Conservation (phyloP, 257 asterid species). For the Linderniella brevidens region DNA sequence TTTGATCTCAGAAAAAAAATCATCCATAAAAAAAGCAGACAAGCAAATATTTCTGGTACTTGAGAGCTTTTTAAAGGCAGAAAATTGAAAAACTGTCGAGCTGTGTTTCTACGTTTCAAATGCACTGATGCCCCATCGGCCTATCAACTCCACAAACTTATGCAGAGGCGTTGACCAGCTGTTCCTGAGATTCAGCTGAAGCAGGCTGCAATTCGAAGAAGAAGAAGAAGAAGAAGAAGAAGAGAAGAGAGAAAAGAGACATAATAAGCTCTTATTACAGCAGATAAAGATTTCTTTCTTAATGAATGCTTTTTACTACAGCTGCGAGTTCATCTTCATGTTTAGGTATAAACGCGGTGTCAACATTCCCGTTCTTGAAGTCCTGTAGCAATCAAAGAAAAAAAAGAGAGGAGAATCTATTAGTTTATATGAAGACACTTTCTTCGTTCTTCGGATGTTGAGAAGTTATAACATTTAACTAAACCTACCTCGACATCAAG, state of each 20-base stretch:
- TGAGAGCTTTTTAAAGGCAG: too few species aligned
- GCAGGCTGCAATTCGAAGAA: constrained; percentile 31
- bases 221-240: constrained; percentile 3
- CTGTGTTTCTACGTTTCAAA: too few species aligned
- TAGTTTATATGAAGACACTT: too few species aligned
- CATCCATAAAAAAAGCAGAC: too few species aligned
- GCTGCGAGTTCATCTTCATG: constrained; percentile 88
- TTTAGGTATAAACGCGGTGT: constrained; percentile 94
- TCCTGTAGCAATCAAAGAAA: constrained; percentile 31
- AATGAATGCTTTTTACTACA: constrained; percentile 20
- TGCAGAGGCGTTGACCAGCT: constrained; percentile 24
- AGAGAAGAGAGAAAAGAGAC: constrained; percentile 2
- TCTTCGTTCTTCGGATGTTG: background rate
- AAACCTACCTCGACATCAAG: constrained; percentile 74
- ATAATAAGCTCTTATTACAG: background rate
- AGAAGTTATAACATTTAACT: background rate
- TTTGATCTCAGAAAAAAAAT: too few species aligned
- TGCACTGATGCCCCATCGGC: too few species aligned
- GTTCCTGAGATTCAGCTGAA: constrained; percentile 17
- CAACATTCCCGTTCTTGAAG: constrained; percentile 82
- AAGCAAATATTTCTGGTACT: too few species aligned
- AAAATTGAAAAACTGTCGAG: too few species aligned
- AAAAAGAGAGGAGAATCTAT: background rate
- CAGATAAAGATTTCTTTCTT: too few species aligned
- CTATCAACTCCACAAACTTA: constrained; percentile 9